Conservation (phyloP, 1,284 basidiomycete species). For the Nidula niveotomentosa region DNA sequence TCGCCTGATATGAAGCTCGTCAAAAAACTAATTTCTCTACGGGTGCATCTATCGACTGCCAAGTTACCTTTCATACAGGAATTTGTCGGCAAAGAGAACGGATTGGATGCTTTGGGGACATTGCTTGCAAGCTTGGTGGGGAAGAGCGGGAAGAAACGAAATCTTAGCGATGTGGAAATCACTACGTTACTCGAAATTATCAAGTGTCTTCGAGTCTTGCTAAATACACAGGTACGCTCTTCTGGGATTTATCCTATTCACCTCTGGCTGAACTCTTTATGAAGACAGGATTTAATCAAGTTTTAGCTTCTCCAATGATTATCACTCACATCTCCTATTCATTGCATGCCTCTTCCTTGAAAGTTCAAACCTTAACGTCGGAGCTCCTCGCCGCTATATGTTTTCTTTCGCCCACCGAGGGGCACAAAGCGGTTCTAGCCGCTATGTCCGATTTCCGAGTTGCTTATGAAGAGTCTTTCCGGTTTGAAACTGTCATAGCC, state of each 20-base stretch:
- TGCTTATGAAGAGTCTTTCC: constrained; percentile 71
- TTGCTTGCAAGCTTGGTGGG: constrained; percentile 62
- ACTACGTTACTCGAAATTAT: constrained; percentile 71
- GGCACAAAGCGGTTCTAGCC: constrained; percentile 72
- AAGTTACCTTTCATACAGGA: constrained; percentile 78
- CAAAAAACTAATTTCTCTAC: constrained; percentile 82
- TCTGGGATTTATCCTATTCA: not conserved
- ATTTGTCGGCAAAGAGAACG: constrained; percentile 67
- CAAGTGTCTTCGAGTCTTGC: constrained; percentile 78
- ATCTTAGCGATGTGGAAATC: constrained; percentile 64
- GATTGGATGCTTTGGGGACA: constrained; percentile 62
- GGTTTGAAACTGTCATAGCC: constrained; percentile 77
- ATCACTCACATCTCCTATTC: constrained; percentile 77
- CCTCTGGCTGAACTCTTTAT: constrained; percentile 1
- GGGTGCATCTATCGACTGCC: constrained; percentile 85
- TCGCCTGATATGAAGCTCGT: constrained; percentile 59
- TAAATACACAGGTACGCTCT: constrained; percentile 76
- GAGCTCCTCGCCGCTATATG: constrained; percentile 87
- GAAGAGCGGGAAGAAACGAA: constrained; percentile 59
- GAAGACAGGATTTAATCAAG: constrained; percentile 73
- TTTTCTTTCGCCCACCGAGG: constrained; percentile 70
- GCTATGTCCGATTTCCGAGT: constrained; percentile 81
- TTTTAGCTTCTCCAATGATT: constrained; percentile 64
- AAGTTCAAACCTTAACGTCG: constrained; percentile 70
- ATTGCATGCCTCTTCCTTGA: constrained; percentile 66